Conservation (phyloP, 495 filamentous ascomycete genomes). For the Glutinoglossum americanum region DNA sequence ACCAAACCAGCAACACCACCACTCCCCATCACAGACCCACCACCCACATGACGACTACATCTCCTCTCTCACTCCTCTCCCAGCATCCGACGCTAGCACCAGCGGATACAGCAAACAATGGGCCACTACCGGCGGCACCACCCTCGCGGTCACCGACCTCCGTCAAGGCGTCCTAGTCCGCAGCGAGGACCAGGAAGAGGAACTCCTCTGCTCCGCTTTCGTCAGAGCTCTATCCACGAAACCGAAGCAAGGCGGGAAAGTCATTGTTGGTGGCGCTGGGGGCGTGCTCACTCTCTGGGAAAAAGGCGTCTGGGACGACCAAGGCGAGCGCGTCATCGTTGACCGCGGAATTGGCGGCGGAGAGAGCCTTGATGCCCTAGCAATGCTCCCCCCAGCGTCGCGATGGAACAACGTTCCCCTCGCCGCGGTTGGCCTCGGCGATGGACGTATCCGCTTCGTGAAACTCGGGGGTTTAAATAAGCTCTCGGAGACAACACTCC, state of each 20-base stretch:
- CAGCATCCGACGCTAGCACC: constrained; percentile 51
- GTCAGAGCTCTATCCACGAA: constrained; percentile 41
- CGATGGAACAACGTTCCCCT: constrained; percentile 39
- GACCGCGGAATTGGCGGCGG: constrained; percentile 28
- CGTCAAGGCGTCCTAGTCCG: constrained; percentile 59
- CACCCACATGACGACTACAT: constrained; percentile 84
- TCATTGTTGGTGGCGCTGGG: constrained; percentile 55
- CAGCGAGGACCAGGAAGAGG: constrained; percentile 80
- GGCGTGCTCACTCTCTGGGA: constrained; percentile 88
- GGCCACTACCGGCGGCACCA: constrained; percentile 77
- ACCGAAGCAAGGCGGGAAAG: constrained; percentile 43
- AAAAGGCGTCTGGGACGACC: constrained; percentile 80
- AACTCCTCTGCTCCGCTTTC: constrained; percentile 58
- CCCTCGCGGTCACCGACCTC: constrained; percentile 71
- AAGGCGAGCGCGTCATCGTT: constrained; percentile 68
- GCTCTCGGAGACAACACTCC: constrained; percentile 29
- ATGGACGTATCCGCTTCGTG: constrained; percentile 37
- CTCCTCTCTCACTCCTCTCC: constrained; percentile 68
- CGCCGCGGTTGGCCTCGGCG: constrained; percentile 53
- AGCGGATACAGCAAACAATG: constrained; percentile 81
- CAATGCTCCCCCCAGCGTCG: constrained; percentile 40
- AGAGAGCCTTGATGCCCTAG: constrained; percentile 52
- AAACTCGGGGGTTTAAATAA: constrained; percentile 32
- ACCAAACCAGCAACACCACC: not conserved
- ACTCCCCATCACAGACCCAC: constrained; percentile 50